Evolutionary conservation across 345 rosid genomes (phyloP).

Genomic region (Acer saccharum): DNA sequence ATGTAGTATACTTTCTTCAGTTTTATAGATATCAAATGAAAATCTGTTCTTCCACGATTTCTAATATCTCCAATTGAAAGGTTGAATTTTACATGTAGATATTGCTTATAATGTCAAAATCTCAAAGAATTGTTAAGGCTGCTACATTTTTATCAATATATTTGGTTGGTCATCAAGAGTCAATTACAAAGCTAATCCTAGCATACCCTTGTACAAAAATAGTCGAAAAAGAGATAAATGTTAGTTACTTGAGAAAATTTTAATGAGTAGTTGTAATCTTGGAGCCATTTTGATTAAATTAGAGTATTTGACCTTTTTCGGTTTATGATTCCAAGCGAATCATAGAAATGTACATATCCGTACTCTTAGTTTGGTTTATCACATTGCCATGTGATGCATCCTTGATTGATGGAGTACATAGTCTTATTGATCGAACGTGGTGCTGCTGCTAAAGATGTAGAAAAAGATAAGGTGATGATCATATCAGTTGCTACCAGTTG

Average conservation of each 20-base stretch:
- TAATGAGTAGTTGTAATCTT: too few relatives aligned
- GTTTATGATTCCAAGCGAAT: not conserved
- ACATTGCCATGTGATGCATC: conserved; percentile 24
- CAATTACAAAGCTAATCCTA: too few relatives aligned
- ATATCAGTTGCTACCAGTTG: too few relatives aligned
- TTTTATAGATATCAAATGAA: not conserved
- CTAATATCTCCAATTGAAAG: not conserved
- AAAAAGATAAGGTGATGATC: not conserved
- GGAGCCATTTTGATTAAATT: too few relatives aligned
- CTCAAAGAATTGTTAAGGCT: too few relatives aligned
- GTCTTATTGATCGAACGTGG: not conserved
- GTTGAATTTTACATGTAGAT: not conserved
- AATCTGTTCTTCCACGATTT: not conserved
- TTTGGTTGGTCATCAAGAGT: too few relatives aligned
- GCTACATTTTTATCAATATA: too few relatives aligned
- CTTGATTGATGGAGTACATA: conserved; percentile 14
- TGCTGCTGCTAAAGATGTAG: not conserved
- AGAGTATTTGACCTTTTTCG: too few relatives aligned
- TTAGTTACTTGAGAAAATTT: too few relatives aligned
- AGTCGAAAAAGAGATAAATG: too few relatives aligned
- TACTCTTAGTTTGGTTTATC: not conserved
- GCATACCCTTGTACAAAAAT: too few relatives aligned
- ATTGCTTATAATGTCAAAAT: too few relatives aligned
- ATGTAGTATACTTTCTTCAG: not conserved
- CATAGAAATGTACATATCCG: not conserved